Percentiles rank a stretch among this genome's conserved stretches.
Conservation (phyloP, 192 early-diverging fungal species). For the Mortierella hygrophila region DNA sequence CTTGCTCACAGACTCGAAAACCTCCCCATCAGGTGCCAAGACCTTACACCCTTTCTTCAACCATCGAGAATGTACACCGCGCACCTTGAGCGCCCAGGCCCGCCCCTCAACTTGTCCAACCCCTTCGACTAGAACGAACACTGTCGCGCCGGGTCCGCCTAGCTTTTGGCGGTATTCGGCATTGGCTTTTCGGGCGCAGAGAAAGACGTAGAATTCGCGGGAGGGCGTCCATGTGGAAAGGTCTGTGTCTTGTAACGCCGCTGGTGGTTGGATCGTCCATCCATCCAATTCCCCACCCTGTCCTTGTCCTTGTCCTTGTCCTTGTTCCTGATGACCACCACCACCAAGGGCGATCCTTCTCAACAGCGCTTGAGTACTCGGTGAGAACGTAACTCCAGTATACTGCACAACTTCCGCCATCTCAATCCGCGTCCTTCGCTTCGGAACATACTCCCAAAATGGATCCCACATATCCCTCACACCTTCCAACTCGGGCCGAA, state of each 20-base stretch:
- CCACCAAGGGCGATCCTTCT: background rate
- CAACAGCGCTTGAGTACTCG: slow-evolving; percentile 14
- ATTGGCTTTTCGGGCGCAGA: slow-evolving; percentile 20
- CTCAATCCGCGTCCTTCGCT: slow-evolving; percentile 12
- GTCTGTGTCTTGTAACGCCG: slow-evolving; percentile 6
- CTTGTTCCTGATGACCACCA: no score
- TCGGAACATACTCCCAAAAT: slow-evolving; percentile 15
- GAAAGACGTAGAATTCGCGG: slow-evolving; percentile 30
- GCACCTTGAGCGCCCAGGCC: slow-evolving; percentile 35
- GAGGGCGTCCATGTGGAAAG: slow-evolving; percentile 9
- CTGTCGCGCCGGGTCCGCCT: slow-evolving; percentile 29
- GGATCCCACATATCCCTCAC: slow-evolving; percentile 30
- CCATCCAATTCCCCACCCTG: background rate
- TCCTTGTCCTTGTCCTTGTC: no score
- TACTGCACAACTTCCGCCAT: slow-evolving; percentile 16
- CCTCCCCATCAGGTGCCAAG: slow-evolving; percentile 4
- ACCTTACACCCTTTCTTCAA: background rate
- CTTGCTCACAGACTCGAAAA: background rate
- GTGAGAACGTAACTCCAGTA: slow-evolving; percentile 30
- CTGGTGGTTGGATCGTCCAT: slow-evolving; percentile 14
- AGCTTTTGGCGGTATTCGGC: slow-evolving; percentile 1
- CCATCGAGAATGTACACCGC: slow-evolving; percentile 6
- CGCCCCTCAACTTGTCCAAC: slow-evolving; percentile 26
- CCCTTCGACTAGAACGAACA: slow-evolving; percentile 22
- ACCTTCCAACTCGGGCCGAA: slow-evolving; percentile 19